phyloP scores from a whole-genome alignment of 345 rosid genomes.

The Euclidium syriacum region DNA sequence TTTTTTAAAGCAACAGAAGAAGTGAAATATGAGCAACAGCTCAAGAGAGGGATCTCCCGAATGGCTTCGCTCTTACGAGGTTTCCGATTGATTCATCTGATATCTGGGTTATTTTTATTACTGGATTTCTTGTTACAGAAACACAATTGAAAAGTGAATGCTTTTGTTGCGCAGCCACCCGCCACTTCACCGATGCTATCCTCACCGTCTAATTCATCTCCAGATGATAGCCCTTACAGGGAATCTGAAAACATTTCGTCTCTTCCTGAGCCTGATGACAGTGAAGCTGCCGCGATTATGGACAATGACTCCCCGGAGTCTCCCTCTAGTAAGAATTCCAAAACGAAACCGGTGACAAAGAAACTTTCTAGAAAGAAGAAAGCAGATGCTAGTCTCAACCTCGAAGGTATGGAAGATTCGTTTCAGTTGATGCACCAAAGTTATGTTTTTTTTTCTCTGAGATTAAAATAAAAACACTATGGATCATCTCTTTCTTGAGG shows the following conservation, averaged over 20 bases:
- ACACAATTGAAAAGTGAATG: background rate
- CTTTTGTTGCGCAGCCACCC: slow-evolving; percentile 51
- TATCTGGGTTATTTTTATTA: background rate
- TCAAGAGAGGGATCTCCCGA: slow-evolving; percentile 79
- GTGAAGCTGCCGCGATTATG: background rate
- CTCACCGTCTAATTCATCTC: slow-evolving; percentile 51
- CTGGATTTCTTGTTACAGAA: background rate
- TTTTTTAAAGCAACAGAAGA: background rate
- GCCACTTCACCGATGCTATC: slow-evolving; percentile 41
- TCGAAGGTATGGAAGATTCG: slow-evolving; percentile 31
- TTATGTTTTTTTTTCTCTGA: background rate
- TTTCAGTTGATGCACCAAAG: background rate
- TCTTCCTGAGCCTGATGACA: slow-evolving; percentile 17
- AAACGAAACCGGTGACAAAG: slow-evolving; percentile 28
- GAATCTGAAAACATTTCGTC: slow-evolving; percentile 27
- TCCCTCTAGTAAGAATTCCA: slow-evolving; percentile 20
- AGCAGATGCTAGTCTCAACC: slow-evolving; percentile 14
- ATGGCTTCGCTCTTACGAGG: slow-evolving; percentile 74
- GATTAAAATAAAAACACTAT: background rate
- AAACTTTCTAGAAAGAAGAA: slow-evolving; percentile 34
- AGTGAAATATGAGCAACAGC: slow-evolving; percentile 48
- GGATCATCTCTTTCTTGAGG: background rate
- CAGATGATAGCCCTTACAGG: slow-evolving; percentile 33
- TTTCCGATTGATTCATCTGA: slow-evolving; percentile 18
- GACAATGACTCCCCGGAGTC: slow-evolving; percentile 19